Base-by-base conservation (phyloP, 345 rosid species). In the Hypericum androsaemum region DNA sequence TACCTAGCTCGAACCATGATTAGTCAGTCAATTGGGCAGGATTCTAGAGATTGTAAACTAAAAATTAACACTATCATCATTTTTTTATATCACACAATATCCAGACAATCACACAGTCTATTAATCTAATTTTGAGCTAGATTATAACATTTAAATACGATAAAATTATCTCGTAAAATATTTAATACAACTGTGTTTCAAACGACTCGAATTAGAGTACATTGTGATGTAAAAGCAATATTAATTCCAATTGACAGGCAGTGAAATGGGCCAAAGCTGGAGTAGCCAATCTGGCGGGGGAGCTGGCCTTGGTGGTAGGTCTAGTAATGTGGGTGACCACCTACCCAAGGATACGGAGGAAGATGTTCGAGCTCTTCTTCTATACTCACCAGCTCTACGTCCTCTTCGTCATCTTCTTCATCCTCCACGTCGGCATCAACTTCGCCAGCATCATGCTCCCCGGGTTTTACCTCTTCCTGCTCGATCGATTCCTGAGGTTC, bases 321-420 rank as follows among this genome's bases (percentile, higher is more conserved):
- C 60, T 84, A 6, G 64, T 8, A 12, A 16, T 88, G 50, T 88
- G 96, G 96, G 71, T 70, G 9, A 80, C 96, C 38, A 82, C 94
- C n/a, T 48, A 66, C 62, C 81, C 88, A 0, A 39, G 62, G 5
- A 55, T 84, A 39, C 69, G 96, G 49, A 58, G 76, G 50, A 77
- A 70, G 56, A 64, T 74, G 61, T 88, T 88, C 57, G 96, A 88
- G 74, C 70, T 88, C 60, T 88, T 88, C 76, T 82, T 78, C 56
- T 88, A 88, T 60, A 71, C 90, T 0, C 96, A 88, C 43, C 53
- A 84, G 54, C 84, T 88, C 54, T 88, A 88, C 71, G 60, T 79
- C 14, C 39, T 75, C 64, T 88, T 84, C 67, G 41, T 84, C 50
- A 11, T 84, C 53, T 88, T 84, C 76, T 84, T 71, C 63, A 37